Evolutionary conservation across 2,329 filamentous ascomycete genomes (phyloP).

Genomic region (Alternaria infectoria): DNA sequence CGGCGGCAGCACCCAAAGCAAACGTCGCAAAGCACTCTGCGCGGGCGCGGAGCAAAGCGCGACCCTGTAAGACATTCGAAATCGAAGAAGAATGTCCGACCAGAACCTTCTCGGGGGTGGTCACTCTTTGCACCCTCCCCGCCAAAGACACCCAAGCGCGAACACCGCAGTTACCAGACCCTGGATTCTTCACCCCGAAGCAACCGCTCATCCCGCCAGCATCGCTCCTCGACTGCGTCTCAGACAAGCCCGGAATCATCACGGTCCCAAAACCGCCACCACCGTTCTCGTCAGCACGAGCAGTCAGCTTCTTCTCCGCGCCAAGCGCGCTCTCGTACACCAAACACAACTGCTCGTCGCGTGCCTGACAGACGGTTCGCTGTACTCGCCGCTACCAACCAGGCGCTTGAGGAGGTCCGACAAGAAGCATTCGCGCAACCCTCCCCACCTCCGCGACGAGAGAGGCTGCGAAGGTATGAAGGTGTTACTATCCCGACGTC

Average conservation of each 20-base stretch:
- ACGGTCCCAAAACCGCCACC: conserved; percentile 32
- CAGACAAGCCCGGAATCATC: conserved; percentile 22
- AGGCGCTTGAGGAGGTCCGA: conserved; percentile 43
- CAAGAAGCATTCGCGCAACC: conserved; percentile 46
- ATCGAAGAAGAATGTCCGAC: conserved; percentile 36
- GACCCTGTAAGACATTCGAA: conserved; percentile 41
- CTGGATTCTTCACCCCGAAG: conserved; percentile 37
- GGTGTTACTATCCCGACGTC: conserved; percentile 39
- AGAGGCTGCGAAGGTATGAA: conserved; percentile 42
- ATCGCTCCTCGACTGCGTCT: conserved; percentile 21
- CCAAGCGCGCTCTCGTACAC: conserved; percentile 38
- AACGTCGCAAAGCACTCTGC: conserved; percentile 42
- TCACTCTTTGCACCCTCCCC: conserved; percentile 41
- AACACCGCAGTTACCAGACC: conserved; percentile 33
- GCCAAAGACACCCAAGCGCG: conserved; percentile 34
- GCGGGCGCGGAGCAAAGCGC: conserved; percentile 46
- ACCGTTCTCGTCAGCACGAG: conserved; percentile 38
- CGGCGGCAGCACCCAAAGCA: conserved; percentile 43
- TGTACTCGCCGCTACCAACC: conserved; percentile 46
- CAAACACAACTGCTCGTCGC: conserved; percentile 42
- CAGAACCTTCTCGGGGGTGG: conserved; percentile 36
- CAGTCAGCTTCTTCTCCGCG: conserved; percentile 28
- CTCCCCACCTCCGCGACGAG: conserved; percentile 40
- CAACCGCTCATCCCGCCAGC: conserved; percentile 35
- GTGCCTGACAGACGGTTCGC: conserved; percentile 48